Evolutionary conservation across 345 rosid species (phyloP).

Genomic region (Stellera chamaejasme): DNA sequence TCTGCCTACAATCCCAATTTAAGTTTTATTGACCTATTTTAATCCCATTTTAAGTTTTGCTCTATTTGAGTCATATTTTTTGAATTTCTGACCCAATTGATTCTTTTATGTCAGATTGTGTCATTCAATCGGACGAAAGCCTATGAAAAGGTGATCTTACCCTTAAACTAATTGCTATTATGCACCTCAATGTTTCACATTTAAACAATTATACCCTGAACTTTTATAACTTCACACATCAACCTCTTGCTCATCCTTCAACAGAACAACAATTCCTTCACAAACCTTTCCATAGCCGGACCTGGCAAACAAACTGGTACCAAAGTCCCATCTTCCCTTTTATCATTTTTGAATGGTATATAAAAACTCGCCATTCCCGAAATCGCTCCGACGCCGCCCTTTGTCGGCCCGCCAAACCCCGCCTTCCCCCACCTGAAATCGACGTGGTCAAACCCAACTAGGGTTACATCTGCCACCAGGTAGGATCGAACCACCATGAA

Average conservation of each 20-base stretch:
- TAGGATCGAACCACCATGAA: conserved; percentile 10
- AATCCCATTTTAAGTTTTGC: too few relatives aligned
- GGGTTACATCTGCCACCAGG: conserved; percentile 17
- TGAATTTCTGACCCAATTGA: too few relatives aligned
- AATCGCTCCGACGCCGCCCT: background rate
- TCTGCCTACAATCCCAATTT: too few relatives aligned
- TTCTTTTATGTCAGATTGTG: too few relatives aligned
- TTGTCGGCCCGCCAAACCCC: conserved; percentile 15
- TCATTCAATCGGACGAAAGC: too few relatives aligned
- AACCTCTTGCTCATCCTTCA: background rate
- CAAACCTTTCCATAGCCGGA: conserved; percentile 7
- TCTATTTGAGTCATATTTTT: too few relatives aligned
- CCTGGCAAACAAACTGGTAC: background rate
- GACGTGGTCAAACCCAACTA: conserved; percentile 11
- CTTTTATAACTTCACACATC: too few relatives aligned
- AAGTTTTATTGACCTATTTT: too few relatives aligned
- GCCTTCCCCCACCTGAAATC: conserved; percentile 28
- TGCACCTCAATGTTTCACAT: too few relatives aligned
- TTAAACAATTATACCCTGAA: too few relatives aligned
- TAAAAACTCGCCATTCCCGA: background rate
- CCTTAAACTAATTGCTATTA: too few relatives aligned
- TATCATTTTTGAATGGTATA: background rate
- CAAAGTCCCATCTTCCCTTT: conserved; percentile 8
- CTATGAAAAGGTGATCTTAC: too few relatives aligned
- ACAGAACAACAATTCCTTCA: background rate